phyloP scores from a whole-genome alignment of 148 eudicot genomes.

The Agrostemma githago region DNA sequence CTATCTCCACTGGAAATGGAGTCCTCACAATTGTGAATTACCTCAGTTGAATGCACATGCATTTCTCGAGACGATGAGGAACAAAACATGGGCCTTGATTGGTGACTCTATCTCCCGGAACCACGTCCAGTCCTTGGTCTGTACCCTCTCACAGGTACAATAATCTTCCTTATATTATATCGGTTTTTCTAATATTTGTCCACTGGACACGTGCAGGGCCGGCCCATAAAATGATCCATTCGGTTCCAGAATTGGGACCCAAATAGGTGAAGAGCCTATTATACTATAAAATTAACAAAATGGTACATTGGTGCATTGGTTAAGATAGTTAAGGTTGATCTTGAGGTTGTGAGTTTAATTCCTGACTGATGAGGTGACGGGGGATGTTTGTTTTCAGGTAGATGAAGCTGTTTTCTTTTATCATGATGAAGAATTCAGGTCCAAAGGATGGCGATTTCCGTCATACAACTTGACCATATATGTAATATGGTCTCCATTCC shows the following conservation, averaged over 20 bases:
- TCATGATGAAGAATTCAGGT: conserved; percentile 49
- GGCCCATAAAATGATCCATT: too few relatives aligned
- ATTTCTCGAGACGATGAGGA: conserved; percentile 71
- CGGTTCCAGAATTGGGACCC: too few relatives aligned
- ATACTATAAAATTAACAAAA: too few relatives aligned
- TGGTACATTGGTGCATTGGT: too few relatives aligned
- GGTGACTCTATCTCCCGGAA: conserved; percentile 69
- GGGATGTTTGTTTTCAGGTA: conserved; percentile 34
- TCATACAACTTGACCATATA: conserved; percentile 52
- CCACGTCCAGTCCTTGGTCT: conserved; percentile 57
- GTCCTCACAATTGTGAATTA: conserved; percentile 59
- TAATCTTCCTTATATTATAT: neutral
- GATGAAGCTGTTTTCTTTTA: conserved; percentile 51
- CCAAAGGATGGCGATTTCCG: conserved; percentile 59
- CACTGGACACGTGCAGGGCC: too few relatives aligned
- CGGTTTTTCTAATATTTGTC: too few relatives aligned
- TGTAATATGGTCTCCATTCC: conserved; percentile 73
- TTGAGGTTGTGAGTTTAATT: too few relatives aligned
- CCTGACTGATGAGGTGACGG: too few relatives aligned
- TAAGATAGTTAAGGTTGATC: too few relatives aligned
- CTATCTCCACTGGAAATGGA: conserved; percentile 81
- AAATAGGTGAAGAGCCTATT: too few relatives aligned
- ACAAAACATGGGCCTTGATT: conserved; percentile 61
- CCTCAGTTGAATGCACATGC: conserved; percentile 48
- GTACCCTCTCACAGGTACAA: conserved; percentile 52